These are phyloP conservation scores for Nicotiana attenuata DNA, from an alignment of 257 asterid species.

Conservation along the genomic window DNA sequence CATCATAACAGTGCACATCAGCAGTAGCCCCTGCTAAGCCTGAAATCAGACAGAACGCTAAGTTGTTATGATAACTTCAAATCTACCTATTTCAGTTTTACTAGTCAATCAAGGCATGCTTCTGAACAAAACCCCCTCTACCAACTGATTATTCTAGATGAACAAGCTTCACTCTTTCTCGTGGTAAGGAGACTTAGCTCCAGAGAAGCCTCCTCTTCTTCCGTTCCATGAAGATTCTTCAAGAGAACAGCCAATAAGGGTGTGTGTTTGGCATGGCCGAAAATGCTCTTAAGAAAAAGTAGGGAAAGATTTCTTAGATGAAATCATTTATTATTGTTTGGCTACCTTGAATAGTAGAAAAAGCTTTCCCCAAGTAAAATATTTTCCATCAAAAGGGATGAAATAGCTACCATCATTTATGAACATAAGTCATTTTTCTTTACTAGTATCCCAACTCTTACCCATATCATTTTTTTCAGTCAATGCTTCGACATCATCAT, in stretches of 20 bases:
- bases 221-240: conserved; percentile 40
- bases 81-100: conserved; percentile 48
- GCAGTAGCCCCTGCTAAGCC: conserved; percentile 99
- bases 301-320: neutral
- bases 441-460: conserved; percentile 2
- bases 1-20: conserved; percentile 91
- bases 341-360: neutral
- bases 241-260: neutral
- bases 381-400: no score
- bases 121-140: neutral
- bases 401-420: neutral
- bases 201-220: conserved; percentile 82
- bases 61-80: conserved; percentile 43
- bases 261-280: neutral
- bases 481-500: neutral
- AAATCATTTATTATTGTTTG: neutral
- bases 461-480: neutral
- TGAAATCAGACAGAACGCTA: conserved; percentile 32
- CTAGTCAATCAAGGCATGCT: neutral
- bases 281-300: neutral
- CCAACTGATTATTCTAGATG: neutral
- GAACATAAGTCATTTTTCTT: neutral
- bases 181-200: neutral
- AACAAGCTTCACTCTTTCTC: conserved; percentile 41
- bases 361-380: neutral